A percentile compares a stretch with the other conserved stretches of the same genome.
Conservation (phyloP, 2,329 filamentous ascomycete genomes). For the Mollisia scopiformis region DNA sequence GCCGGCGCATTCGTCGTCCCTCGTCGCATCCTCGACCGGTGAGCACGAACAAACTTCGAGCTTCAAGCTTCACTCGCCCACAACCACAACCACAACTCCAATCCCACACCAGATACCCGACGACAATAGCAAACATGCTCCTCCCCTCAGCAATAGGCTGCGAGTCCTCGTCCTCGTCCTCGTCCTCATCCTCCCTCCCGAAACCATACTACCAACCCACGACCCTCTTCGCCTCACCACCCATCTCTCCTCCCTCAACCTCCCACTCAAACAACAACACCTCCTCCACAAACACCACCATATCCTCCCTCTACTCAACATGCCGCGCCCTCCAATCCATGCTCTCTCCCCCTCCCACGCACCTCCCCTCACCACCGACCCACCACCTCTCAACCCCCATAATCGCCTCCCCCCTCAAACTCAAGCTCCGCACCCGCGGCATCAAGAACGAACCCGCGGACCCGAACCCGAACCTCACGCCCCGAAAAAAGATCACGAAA, state of each 20-base stretch:
- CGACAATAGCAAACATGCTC: conserved; percentile 48
- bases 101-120: not conserved
- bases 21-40: conserved; percentile 18
- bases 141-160: conserved; percentile 61
- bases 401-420: conserved; percentile 45
- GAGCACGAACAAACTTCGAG: not conserved
- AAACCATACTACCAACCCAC: conserved; percentile 40
- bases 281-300: conserved; percentile 47
- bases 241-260: conserved; percentile 51
- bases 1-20: conserved; percentile 27
- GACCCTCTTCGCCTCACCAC: conserved; percentile 58
- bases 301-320: conserved; percentile 59
- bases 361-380: not conserved
- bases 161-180: conserved; percentile 44
- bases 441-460: conserved; percentile 24
- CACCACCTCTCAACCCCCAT: conserved; percentile 18
- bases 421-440: conserved; percentile 55
- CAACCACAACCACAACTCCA: conserved; percentile 4
- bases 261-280: conserved; percentile 47
- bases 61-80: conserved; percentile 2
- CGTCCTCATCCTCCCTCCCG: conserved; percentile 42
- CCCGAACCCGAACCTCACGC: too few relatives aligned
- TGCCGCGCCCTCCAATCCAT: conserved; percentile 65
- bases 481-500: conserved; percentile 52
- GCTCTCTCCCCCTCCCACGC: conserved; percentile 46